A percentile compares a stretch with the other conserved stretches of the same genome.
Evolutionary conservation across 129 eudicot genomes (phyloP).

Genomic region (Artemisia tridentata): DNA sequence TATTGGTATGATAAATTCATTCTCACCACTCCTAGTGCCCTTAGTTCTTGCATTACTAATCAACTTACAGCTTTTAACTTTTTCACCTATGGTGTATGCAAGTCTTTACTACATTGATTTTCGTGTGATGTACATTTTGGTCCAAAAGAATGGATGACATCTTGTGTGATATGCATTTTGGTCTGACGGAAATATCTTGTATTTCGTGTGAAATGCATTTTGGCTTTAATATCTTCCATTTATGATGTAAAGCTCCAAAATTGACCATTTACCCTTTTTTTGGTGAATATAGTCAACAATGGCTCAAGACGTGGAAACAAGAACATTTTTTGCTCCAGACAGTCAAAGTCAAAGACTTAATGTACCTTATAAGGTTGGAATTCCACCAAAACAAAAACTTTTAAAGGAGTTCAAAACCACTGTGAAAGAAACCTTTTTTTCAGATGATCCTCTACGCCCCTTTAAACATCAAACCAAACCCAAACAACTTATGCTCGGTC

Average conservation of each 20-base stretch:
- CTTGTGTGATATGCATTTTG: not conserved
- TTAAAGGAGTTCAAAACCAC: constrained; percentile 53
- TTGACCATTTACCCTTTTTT: not conserved
- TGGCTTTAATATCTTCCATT: not conserved
- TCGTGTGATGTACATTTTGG: not conserved
- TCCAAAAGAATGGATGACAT: not conserved
- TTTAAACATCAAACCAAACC: constrained; percentile 72
- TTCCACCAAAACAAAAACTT: constrained; percentile 72
- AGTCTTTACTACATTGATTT: not conserved
- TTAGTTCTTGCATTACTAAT: not conserved
- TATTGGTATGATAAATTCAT: too few relatives aligned
- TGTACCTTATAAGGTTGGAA: constrained; percentile 64
- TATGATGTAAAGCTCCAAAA: not conserved
- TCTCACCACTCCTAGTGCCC: too few relatives aligned
- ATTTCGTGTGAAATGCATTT: not conserved
- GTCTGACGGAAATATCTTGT: not conserved
- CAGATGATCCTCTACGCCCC: constrained; percentile 79
- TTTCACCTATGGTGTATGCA: constrained; percentile 7
- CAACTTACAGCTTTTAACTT: not conserved
- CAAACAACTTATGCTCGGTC: constrained; percentile 51
- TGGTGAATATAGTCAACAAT: constrained; percentile 29
- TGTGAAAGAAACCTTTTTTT: constrained; percentile 70
- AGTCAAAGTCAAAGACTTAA: constrained; percentile 29
- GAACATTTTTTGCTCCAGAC: constrained; percentile 36
- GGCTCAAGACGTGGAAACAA: constrained; percentile 40